A percentile compares a stretch with the other conserved stretches of the same genome.
Conservation (phyloP, 1,284 basidiomycete species). For the Takashimella koratensis region DNA sequence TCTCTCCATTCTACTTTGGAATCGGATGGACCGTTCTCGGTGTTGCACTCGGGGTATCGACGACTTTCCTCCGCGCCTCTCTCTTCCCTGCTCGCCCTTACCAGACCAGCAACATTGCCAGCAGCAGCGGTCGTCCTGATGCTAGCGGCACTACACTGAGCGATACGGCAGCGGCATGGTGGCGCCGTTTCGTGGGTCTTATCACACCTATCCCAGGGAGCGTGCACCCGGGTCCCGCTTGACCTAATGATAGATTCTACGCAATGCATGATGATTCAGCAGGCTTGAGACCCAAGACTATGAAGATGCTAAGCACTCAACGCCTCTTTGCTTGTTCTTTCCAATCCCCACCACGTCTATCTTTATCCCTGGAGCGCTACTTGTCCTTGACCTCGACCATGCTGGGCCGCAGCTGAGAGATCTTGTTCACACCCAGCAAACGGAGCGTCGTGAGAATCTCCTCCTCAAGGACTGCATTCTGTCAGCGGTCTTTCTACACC, state of each 20-base stretch:
- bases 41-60: background rate
- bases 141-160: background rate
- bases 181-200: background rate
- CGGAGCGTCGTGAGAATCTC: constrained; percentile 63
- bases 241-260: too few species aligned
- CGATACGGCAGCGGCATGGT: background rate
- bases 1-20: constrained; percentile 11
- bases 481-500: too few species aligned
- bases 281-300: too few species aligned
- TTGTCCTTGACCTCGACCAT: constrained; percentile 47
- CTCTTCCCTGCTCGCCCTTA: background rate
- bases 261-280: too few species aligned
- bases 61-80: background rate
- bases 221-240: too few species aligned
- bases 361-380: too few species aligned
- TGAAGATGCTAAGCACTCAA: too few species aligned
- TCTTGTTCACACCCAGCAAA: constrained; percentile 66
- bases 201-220: background rate
- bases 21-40: background rate
- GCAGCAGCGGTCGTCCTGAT: too few species aligned
- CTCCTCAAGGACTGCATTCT: constrained; percentile 21
- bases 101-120: background rate
- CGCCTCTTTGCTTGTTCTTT: too few species aligned
- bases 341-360: too few species aligned
- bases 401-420: constrained; percentile 51